phyloP scores from a whole-genome alignment of 371 early-diverging fungal genomes.

The Lichtheimia hyalospora region DNA sequence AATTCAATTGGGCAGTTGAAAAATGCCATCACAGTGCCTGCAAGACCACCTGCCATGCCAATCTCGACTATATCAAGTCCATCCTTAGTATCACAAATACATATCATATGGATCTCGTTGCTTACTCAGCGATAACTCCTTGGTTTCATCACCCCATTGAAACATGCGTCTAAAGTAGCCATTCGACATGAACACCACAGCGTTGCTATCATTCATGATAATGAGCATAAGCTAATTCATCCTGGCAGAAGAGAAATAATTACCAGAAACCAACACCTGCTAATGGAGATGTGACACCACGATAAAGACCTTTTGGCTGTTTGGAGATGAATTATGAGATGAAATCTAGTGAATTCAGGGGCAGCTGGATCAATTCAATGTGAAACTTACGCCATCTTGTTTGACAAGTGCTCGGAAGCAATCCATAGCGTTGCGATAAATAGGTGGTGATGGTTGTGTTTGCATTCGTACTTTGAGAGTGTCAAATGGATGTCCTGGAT shows the following conservation, averaged over 20 bases:
- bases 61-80: slow-evolving; percentile 45
- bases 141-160: slow-evolving; percentile 49
- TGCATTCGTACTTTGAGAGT: slow-evolving; percentile 84
- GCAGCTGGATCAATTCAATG: too few species aligned
- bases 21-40: slow-evolving; percentile 85
- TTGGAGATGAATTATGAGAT: not conserved
- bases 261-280: slow-evolving; percentile 88
- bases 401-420: slow-evolving; percentile 69
- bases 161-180: slow-evolving; percentile 71
- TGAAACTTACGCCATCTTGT: slow-evolving; percentile 68
- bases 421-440: slow-evolving; percentile 72
- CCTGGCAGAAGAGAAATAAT: slow-evolving; percentile 2
- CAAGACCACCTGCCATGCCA: slow-evolving; percentile 74
- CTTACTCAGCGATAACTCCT: slow-evolving; percentile 44
- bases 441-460: slow-evolving; percentile 70
- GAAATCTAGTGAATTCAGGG: too few species aligned
- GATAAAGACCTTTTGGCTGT: slow-evolving; percentile 74
- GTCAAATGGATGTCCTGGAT: slow-evolving; percentile 74
- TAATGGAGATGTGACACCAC: slow-evolving; percentile 82
- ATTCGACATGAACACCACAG: slow-evolving; percentile 84
- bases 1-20: slow-evolving; percentile 86
- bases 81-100: not conserved
- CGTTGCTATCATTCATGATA: slow-evolving; percentile 57
- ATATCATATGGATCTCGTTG: not conserved
- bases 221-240: not conserved